phyloP scores from a whole-genome alignment of 2,329 filamentous ascomycete genomes.

The Cryphonectria radicalis region DNA sequence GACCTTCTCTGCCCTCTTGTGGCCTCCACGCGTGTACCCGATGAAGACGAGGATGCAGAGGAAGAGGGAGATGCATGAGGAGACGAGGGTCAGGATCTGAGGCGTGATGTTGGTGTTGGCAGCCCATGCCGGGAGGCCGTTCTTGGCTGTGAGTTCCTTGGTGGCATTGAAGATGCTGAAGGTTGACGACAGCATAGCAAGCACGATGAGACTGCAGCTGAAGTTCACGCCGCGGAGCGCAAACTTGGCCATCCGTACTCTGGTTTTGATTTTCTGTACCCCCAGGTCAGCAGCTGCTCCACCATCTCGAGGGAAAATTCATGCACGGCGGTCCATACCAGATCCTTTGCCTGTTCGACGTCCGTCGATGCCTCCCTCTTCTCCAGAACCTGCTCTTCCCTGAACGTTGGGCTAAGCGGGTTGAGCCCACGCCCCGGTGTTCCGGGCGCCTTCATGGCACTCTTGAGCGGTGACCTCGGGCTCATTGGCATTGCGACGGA shows the following conservation, averaged over 20 bases:
- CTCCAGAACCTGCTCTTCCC: constrained; percentile 84
- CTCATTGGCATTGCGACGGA: constrained; percentile 66
- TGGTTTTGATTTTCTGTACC: constrained; percentile 83
- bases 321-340: constrained; percentile 64
- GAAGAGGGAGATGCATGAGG: constrained; percentile 79
- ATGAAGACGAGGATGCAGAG: constrained; percentile 81
- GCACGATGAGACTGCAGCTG: constrained; percentile 92
- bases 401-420: constrained; percentile 88
- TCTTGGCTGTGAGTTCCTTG: constrained; percentile 72
- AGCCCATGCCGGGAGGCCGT: constrained; percentile 85
- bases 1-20: constrained; percentile 87
- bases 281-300: constrained; percentile 34
- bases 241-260: constrained; percentile 91
- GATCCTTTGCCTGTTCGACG: constrained; percentile 82
- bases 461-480: constrained; percentile 82
- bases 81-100: constrained; percentile 79
- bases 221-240: constrained; percentile 96
- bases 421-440: constrained; percentile 77
- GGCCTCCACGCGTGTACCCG: constrained; percentile 87
- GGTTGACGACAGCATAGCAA: constrained; percentile 86
- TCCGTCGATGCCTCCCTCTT: constrained; percentile 82
- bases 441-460: constrained; percentile 85
- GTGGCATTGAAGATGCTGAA: constrained; percentile 94
- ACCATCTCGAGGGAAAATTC: background rate
- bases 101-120: constrained; percentile 81